Conservation (phyloP, 768 basidiomycete species). For the Cystobasidium onofrii region DNA sequence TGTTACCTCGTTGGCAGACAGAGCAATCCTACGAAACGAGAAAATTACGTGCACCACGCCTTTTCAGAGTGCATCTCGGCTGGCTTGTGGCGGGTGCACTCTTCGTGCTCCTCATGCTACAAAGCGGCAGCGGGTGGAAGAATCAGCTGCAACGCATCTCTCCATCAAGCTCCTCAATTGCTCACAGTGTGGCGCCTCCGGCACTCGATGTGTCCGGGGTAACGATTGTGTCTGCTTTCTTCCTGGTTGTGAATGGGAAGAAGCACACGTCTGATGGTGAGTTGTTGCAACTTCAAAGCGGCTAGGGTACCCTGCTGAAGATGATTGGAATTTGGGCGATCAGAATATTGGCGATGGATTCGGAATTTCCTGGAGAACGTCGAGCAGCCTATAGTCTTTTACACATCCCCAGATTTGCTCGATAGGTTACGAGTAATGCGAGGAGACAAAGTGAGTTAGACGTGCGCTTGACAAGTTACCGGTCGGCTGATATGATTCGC, state of each 20-base stretch:
- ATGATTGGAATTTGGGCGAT: not conserved
- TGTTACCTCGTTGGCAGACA: conserved; percentile 3
- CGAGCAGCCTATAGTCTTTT: conserved; percentile 39
- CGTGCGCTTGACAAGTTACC: not conserved
- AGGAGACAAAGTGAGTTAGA: conserved; percentile 34
- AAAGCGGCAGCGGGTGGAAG: not conserved
- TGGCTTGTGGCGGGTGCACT: not conserved
- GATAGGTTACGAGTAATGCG: conserved; percentile 31
- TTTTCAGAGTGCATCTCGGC: not conserved
- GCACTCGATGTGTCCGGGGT: conserved; percentile 7
- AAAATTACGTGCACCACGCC: not conserved
- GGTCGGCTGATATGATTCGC: not conserved
- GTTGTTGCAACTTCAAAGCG: not conserved
- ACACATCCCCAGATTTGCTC: conserved; percentile 34
- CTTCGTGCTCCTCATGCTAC: not conserved
- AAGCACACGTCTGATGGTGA: conserved; percentile 38
- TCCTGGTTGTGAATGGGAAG: conserved; percentile 35
- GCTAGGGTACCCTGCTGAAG: not conserved
- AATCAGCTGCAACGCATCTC: not conserved
- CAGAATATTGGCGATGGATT: conserved; percentile 39
- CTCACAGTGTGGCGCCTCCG: too few species aligned
- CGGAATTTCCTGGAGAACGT: conserved; percentile 37
- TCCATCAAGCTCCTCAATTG: not conserved
- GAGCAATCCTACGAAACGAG: not conserved
- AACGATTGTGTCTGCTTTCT: conserved; percentile 39